Evolutionary conservation across 768 basidiomycete species (phyloP), one percentile per base, ranked within the genome.

Genomic region (Austroboletus eburneus): DNA sequence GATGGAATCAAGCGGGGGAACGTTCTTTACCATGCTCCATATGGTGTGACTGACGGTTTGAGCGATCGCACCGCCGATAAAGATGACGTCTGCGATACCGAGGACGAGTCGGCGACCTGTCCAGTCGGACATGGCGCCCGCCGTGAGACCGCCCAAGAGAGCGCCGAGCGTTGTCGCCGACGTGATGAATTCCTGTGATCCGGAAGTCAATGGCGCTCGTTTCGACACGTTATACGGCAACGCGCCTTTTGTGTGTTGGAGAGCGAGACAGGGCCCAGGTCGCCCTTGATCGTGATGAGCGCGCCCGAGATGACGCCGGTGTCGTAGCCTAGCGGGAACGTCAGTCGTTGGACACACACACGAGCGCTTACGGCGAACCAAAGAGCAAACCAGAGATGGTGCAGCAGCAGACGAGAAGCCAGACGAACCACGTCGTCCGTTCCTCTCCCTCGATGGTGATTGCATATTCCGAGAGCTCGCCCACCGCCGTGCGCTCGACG

Each of bases 241-340:
- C 30, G 12, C 20, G 80, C 85, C 72, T 86, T 85, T 62, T 89
- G 81, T 29, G 74, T 72, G 51, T 79, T 71, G 2, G 81, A 79
- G 18, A 88, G 69, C 10, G 59, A 62, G 9, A 68, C 59, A 7
- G 81, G 75, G 4, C 84, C 83, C 33, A 90, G 70, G 56, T 87
- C 85, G 5, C 72, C 68, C 0, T 79, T 76, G 46, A 90, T 87
- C 9, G 78, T 81, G 20, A 88, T 84, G 27, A 90, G 72, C n/a
- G 87, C 83, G 22, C 87, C 87, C 45, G 85, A 87, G 20, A 90
- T 83, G 30, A 86, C 81, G 36, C 86, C 86, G 9, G 87, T 90
- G 58, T 90, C 87, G 56, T 89, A 90, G 21, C 87, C 85, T 32
- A 48, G 16, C 21, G 39, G 30, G 25, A 27, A 27, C 27, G 23